These are phyloP conservation scores for Pythium pectinolyticum DNA, from an alignment of 352 stramenopile species.

Conservation along the genomic window DNA sequence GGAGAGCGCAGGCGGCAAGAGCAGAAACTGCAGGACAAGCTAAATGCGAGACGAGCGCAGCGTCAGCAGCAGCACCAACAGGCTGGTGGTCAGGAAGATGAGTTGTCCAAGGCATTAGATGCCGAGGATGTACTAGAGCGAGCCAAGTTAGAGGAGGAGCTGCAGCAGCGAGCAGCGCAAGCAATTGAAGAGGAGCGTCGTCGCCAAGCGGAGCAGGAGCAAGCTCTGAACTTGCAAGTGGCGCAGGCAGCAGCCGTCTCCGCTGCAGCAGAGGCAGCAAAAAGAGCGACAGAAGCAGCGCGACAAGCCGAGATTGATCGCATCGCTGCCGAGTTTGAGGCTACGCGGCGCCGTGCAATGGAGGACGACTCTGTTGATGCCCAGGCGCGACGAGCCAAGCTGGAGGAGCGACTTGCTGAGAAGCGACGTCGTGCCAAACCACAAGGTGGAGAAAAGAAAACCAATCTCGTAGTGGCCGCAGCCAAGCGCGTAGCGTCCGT, in stretches of 20 bases:
- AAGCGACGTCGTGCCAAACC: slow-evolving; percentile 1
- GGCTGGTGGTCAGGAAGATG: not conserved
- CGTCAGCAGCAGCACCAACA: slow-evolving; percentile 9
- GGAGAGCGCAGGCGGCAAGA: slow-evolving; percentile 65
- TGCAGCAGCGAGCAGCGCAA: slow-evolving; percentile 13
- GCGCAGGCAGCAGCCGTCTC: slow-evolving; percentile 14
- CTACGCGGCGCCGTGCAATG: not conserved
- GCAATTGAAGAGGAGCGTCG: slow-evolving; percentile 23
- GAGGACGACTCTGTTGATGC: slow-evolving; percentile 5
- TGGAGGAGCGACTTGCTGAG: slow-evolving; percentile 19
- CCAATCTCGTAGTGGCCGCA: not conserved
- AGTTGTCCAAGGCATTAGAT: not conserved
- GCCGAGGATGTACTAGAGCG: slow-evolving; percentile 14
- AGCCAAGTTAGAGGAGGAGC: slow-evolving; percentile 16
- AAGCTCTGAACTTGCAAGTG: slow-evolving; percentile 15
- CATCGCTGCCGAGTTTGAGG: slow-evolving; percentile 27
- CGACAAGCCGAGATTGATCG: slow-evolving; percentile 31
- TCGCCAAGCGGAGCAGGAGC: slow-evolving; percentile 22
- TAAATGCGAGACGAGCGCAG: slow-evolving; percentile 18
- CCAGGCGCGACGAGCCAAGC: slow-evolving; percentile 1
- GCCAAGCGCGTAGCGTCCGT: not conserved
- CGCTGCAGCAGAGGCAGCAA: slow-evolving; percentile 16
- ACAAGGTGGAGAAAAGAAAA: not conserved
- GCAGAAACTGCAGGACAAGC: slow-evolving; percentile 46
- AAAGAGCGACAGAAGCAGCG: slow-evolving; percentile 27